Evolutionary conservation across 202 grass and related monocot species (phyloP), one percentile per base, ranked within the genome.

Genomic region (Setaria italica): DNA sequence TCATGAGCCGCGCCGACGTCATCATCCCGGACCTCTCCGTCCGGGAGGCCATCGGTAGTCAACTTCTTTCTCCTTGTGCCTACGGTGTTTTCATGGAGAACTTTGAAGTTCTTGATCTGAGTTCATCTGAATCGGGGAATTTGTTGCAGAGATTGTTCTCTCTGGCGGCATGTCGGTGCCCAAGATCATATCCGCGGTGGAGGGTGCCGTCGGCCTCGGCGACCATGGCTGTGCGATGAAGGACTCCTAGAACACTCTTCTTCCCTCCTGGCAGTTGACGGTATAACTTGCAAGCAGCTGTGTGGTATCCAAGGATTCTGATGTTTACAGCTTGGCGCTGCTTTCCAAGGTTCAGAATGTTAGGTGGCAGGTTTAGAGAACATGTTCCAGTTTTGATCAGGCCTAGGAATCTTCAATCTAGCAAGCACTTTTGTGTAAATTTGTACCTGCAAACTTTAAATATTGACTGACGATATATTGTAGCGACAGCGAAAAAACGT

Each of bases 131-230:
- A 55, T 37, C 25, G 48, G 25, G n/a, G 32, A 41, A 20, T 54
- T 67, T n/a, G 6, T 11, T 68, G 17, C 72, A 94, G 90, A 92
- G 72, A 89, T 97, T 59, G 62, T 97, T 47, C 82, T 97, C 50
- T 97, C 94, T 2, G 94, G 94, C 34, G 91, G 88, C 66, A 97
- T 97, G 94, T 85, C 85, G 6, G 83, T 90, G 60, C 87, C 87
- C 0, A 86, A 87, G 74, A 86, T 97, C 12, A 90, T 92, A 68
- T 92, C 87, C 9, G 82, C 83, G 0, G 70, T 88, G 80, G 87
- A 94, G 13, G 84, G 84, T 10, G 43, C 63, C 1, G 21, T 84
- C 39, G 56, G 73, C 56, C 73, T 62, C 32, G 72, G 81, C 25
- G 51, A 84, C 3, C 75, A 94, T 78, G 80, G 51, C n/a, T 53